A percentile compares a stretch with the other conserved stretches of the same genome.
These are phyloP conservation scores for Hura crepitans DNA, from an alignment of 441 rosid genomes.

Conservation along the genomic window DNA sequence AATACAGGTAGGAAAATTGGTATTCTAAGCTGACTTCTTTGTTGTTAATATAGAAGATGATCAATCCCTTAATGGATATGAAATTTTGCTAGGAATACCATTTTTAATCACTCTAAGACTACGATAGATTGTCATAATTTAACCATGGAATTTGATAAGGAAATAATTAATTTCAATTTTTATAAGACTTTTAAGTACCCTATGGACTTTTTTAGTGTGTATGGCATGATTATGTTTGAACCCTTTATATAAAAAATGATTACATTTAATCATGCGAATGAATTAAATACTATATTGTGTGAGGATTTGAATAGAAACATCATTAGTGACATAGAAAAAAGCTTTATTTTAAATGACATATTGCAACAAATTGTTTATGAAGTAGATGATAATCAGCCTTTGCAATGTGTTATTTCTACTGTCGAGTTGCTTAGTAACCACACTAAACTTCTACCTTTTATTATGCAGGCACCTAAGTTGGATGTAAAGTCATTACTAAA, in stretches of 20 bases:
- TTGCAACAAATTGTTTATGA: neutral
- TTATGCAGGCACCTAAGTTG: neutral
- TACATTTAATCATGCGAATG: neutral
- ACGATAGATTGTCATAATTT: neutral
- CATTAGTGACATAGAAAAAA: too few relatives aligned
- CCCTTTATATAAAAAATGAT: neutral
- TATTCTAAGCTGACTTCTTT: neutral
- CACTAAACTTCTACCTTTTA: neutral
- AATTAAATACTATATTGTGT: neutral
- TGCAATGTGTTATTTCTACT: neutral
- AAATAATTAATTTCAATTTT: neutral
- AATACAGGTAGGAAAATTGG: neutral
- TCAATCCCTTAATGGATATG: neutral
- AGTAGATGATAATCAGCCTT: neutral
- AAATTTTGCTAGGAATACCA: neutral
- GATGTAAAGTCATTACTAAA: neutral
- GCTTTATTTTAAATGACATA: neutral
- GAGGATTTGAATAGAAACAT: too few relatives aligned
- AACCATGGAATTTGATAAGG: neutral
- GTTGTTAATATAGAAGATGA: neutral
- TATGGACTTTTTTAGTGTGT: neutral
- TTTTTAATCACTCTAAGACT: neutral
- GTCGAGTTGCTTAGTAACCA: neutral
- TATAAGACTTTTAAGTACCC: neutral
- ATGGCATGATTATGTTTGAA: neutral